Base-by-base conservation (phyloP, 495 filamentous ascomycete genomes). In the Aspergillus indologenus region DNA sequence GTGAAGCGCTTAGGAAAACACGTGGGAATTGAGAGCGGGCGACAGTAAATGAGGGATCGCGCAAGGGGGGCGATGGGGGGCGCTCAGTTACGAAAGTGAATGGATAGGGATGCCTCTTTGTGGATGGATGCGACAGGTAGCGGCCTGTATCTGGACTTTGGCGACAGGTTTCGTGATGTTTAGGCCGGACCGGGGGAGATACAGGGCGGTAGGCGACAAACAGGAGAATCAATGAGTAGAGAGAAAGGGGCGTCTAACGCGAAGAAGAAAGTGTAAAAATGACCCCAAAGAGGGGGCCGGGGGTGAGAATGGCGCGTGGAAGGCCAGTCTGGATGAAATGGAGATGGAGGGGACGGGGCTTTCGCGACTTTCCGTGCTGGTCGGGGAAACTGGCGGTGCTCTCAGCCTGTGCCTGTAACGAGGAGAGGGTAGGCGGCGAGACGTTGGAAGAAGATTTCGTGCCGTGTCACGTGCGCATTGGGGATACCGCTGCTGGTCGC, bases 261-360 rank as follows among this genome's bases (percentile, higher is more conserved):
- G 63, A 67, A 44, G 60, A 24, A 50, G 45, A 57, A 57, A 34
- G 51, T 67, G 58, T 53, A 45, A 58, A 54, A 61, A 62, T 60
- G 61, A 59, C 63, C 67, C 63, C 61, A 63, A 65, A 67, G 60
- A 47, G 56, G 64, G 59, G 64, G 62, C 60, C 56, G 57, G 68
- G 61, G 73, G 65, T 65, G 70, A 46, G 63, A 60, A 67, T 65
- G 61, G 69, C 71, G 74, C 69, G 74, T 71, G 65, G 63, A 59
- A 65, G 68, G 60, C 45, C 57, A 61, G 65, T 67, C 69, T 73
- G 66, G 72, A 78, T 75, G 71, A 68, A 72, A 74, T 74, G 71
- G 75, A 63, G 75, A 76, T 78, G 72, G 71, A 71, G 70, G 70
- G 67, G 73, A 72, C 66, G 65, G 64, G 70, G 69, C 63, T 72